Evolutionary conservation across 441 rosid species (phyloP), one percentile per base, ranked within the genome.

Genomic region (Populus hybrid): DNA sequence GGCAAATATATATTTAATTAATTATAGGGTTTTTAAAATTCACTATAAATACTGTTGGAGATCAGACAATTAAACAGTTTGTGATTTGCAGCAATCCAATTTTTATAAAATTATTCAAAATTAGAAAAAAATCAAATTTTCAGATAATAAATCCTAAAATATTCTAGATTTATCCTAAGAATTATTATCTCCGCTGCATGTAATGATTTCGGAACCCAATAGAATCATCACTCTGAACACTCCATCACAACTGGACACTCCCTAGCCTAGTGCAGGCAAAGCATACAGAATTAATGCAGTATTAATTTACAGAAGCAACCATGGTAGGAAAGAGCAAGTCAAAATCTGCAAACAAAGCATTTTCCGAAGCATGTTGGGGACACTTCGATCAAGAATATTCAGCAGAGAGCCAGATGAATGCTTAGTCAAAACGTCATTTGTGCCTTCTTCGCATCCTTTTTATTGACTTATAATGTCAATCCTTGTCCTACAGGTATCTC

Each of bases 291-390:
- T 66, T 34, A 72, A 80, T 67, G 82, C 75, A 78, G 84, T 79
- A 76, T 78, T 81, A 85, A 92, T 89, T 77, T 89, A 94, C 93
- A 91, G 78, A 83, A 78, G 84, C 79, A 75, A 78, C 74, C 70
- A 28, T 57, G 76, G 63, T 74, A 11, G 38, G 26, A 18, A 46
- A 81, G 77, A 78, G 79, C 81, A 75, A 75, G 81, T 61, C 50
- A 77, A 71, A 82, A 75, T 77, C 83, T 26, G 75, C 69, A 69
- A 61, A 75, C 30, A 23, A 30, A 74, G 28, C 8, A 16, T 78
- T 78, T 46, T 72, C 67, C 65, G 59, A 61, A 42, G 70, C 75
- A 26, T 10, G 7, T 28, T 74, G 26, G 69, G 42, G 35, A 83
- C 68, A 70, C 76, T 68, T 46, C 74, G 61, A 70, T 85, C 85